phyloP scores from a whole-genome alignment of 1,139 yeast species.

The Blastobotrys petasosporus region DNA sequence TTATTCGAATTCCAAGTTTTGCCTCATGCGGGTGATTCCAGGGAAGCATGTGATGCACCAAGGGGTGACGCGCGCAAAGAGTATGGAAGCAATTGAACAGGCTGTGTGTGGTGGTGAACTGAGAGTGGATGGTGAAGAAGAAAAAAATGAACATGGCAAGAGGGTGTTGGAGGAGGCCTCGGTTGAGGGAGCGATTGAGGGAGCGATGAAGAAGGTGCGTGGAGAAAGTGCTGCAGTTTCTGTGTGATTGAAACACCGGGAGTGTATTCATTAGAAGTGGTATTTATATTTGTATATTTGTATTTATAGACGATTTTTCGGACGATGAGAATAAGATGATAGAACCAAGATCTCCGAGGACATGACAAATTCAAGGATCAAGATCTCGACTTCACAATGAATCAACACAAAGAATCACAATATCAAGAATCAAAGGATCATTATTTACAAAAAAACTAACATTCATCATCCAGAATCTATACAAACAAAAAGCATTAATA shows the following conservation, averaged over 20 bases:
- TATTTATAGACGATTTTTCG: not conserved
- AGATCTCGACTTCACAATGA: not conserved
- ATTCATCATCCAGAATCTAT: too few species aligned
- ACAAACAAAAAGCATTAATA: not conserved
- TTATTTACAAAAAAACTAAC: slow-evolving; percentile 2
- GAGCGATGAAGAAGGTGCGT: too few species aligned
- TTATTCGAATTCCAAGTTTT: slow-evolving; percentile 70
- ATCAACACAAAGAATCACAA: too few species aligned
- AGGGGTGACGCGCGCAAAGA: slow-evolving; percentile 50
- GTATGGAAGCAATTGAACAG: slow-evolving; percentile 40
- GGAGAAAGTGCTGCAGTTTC: too few species aligned
- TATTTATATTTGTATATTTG: not conserved
- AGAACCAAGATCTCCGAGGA: not conserved
- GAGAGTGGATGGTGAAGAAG: not conserved
- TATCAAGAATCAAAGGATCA: not conserved
- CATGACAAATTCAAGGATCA: too few species aligned
- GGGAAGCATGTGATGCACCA: slow-evolving; percentile 65
- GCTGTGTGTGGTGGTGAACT: slow-evolving; percentile 1
- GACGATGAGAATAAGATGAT: not conserved
- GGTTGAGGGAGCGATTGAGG: not conserved
- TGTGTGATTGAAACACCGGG: too few species aligned
- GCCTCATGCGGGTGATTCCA: slow-evolving; percentile 71
- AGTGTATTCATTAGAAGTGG: too few species aligned
- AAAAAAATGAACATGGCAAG: too few species aligned
- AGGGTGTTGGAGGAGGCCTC: not conserved